phyloP scores from a whole-genome alignment of 2,329 filamentous ascomycete genomes.

The Colletotrichum magnum region DNA sequence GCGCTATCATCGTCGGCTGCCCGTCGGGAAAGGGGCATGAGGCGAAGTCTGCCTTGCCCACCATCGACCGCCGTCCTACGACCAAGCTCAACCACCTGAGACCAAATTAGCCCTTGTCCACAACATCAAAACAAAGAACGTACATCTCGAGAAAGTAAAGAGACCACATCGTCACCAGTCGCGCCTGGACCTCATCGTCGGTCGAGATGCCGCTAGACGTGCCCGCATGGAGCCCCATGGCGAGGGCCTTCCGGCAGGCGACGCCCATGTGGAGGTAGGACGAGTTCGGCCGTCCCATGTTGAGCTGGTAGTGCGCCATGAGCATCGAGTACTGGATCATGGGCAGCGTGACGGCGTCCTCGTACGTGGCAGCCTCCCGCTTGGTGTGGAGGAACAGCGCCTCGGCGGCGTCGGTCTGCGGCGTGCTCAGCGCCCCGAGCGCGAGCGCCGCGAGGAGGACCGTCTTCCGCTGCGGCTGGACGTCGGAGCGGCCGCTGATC shows the following conservation, averaged over 20 bases:
- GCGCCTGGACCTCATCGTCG: constrained; percentile 43
- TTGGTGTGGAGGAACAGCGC: constrained; percentile 46
- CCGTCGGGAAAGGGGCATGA: constrained; percentile 27
- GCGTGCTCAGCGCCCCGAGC: constrained; percentile 45
- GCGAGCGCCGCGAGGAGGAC: constrained; percentile 45
- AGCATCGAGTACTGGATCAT: constrained; percentile 49
- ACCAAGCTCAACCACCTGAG: constrained; percentile 32
- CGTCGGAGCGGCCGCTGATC: constrained; percentile 33
- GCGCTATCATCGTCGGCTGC: constrained; percentile 30
- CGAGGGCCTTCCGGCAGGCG: constrained; percentile 47
- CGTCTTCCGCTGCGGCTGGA: constrained; percentile 44
- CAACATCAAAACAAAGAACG: not conserved
- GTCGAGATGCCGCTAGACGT: constrained; percentile 38
- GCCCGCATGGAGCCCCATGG: constrained; percentile 48
- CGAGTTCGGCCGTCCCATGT: constrained; percentile 49
- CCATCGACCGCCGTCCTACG: constrained; percentile 29
- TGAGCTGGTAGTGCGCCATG: constrained; percentile 46
- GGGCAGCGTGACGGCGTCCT: constrained; percentile 49
- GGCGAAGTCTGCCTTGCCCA: constrained; percentile 31
- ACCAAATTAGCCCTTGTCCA: too few species aligned
- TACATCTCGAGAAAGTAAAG: constrained; percentile 48
- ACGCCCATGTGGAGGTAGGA: constrained; percentile 47
- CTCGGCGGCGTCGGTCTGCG: constrained; percentile 45
- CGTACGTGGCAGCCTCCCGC: constrained; percentile 44
- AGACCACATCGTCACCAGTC: constrained; percentile 47